These are phyloP conservation scores for Cercospora sp. DNA, from an alignment of 2,329 filamentous ascomycete genomes.

Conservation along the genomic window DNA sequence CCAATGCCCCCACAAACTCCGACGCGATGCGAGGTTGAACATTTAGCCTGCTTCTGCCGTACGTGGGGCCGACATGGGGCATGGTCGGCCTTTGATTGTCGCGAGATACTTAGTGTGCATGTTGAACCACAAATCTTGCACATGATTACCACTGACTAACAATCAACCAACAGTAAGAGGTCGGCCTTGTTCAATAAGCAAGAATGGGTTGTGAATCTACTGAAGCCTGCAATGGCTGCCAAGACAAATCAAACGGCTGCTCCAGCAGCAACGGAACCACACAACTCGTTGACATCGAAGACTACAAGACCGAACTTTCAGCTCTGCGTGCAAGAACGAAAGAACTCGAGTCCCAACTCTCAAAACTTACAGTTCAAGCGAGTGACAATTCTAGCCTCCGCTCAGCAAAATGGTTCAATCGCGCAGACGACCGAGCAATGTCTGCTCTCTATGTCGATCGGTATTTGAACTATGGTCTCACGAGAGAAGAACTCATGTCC, in stretches of 20 bases:
- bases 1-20: not conserved
- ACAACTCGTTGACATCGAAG: slow-evolving; percentile 33
- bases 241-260: slow-evolving; percentile 17
- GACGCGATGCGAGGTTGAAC: not conserved
- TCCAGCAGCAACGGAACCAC: slow-evolving; percentile 1
- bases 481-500: slow-evolving; percentile 34
- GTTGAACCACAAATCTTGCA: not conserved
- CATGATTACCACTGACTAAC: not conserved
- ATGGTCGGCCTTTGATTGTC: not conserved
- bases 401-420: slow-evolving; percentile 35
- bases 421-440: slow-evolving; percentile 34
- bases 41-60: slow-evolving; percentile 1
- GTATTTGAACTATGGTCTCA: slow-evolving; percentile 37
- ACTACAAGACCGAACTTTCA: slow-evolving; percentile 36
- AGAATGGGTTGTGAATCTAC: slow-evolving; percentile 10
- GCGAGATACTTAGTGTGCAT: not conserved
- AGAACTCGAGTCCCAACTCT: slow-evolving; percentile 34
- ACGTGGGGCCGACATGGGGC: not conserved
- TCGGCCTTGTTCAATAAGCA: too few species aligned
- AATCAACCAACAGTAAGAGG: not conserved
- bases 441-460: slow-evolving; percentile 37
- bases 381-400: slow-evolving; percentile 25
- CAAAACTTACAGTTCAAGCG: slow-evolving; percentile 23
- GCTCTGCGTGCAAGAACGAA: slow-evolving; percentile 33
- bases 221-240: slow-evolving; percentile 26